Base-by-base conservation (phyloP, 495 filamentous ascomycete species). In the Penicillium desertorum region DNA sequence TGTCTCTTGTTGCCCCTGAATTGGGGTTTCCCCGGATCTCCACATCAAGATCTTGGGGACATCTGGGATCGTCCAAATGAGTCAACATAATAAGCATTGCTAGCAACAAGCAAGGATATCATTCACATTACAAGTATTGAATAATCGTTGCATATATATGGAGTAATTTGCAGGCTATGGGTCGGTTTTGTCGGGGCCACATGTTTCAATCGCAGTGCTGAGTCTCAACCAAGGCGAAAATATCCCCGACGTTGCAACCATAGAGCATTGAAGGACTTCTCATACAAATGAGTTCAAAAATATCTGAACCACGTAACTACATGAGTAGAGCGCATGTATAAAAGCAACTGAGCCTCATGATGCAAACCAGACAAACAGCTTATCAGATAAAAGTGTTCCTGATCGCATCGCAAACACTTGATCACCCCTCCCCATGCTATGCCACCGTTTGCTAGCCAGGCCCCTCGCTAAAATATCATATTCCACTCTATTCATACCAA, bases 331-430 rank as follows among this genome's bases (percentile, higher is more conserved):
- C 14, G 44, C 30, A 22, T 34, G 30, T 34, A 34, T 34, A n/a
- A 50, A 17, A 50, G 11, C 11, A 7, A 39, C n/a, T 12, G 27
- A 50, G 47, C 47, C 47, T 27, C 44, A 10, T 3, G 10, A 53
- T 67, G 65, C 65, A 68, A 68, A 68, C 62, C 48, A 56, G 12
- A 45, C 65, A 68, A 68, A 68, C 65, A 61, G 12, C 62, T 65
- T 65, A 65, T 62, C 62, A 55, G 57, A 41, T 58, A 39, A 59
- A 62, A 39, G 53, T 57, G 52, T 60, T 46, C 52, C 51, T 52
- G 52, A 59, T 55, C 58, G 57, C 55, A 57, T 65, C 57, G 51
- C 52, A 47, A 55, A 57, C 53, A 45, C 39, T 54, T 27, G 10
- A 43, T 11, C 46, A 45, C 49, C 43, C 51, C 23, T 8, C 56